Conservation (phyloP, 1,139 yeast species). For the Geotrichum citri-aurantii region DNA sequence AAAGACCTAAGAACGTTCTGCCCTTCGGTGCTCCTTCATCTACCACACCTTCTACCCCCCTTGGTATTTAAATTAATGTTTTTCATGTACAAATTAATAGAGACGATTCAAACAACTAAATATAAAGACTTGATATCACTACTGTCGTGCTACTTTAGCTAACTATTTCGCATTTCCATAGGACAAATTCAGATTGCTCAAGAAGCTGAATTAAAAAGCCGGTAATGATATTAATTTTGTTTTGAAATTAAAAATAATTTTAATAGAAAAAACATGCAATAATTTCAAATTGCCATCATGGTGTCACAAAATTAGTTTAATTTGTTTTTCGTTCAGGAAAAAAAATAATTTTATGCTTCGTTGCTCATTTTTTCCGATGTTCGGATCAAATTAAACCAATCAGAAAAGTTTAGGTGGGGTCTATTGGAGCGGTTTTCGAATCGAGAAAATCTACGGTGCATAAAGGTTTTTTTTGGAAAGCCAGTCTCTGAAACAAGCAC, state of each 20-base stretch:
- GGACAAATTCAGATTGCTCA: not conserved
- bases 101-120: not conserved
- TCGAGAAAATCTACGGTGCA: no score
- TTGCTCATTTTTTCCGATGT: not conserved
- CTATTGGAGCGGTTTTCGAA: no score
- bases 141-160: not conserved
- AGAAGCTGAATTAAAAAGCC: no score
- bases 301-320: no score
- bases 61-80: conserved; percentile 23
- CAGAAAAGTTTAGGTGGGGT: not conserved
- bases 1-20: conserved; percentile 38
- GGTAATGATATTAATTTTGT: no score
- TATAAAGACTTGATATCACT: not conserved
- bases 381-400: not conserved
- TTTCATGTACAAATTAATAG: not conserved
- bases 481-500: not conserved
- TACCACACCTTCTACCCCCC: conserved; percentile 33
- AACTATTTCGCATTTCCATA: not conserved
- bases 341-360: not conserved
- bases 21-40: conserved; percentile 38
- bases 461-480: not conserved
- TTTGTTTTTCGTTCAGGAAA: not conserved
- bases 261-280: no score
- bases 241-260: no score
- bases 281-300: no score